Evolutionary conservation across 257 asterid species (phyloP).

Genomic region (Scutellaria galericulata): DNA sequence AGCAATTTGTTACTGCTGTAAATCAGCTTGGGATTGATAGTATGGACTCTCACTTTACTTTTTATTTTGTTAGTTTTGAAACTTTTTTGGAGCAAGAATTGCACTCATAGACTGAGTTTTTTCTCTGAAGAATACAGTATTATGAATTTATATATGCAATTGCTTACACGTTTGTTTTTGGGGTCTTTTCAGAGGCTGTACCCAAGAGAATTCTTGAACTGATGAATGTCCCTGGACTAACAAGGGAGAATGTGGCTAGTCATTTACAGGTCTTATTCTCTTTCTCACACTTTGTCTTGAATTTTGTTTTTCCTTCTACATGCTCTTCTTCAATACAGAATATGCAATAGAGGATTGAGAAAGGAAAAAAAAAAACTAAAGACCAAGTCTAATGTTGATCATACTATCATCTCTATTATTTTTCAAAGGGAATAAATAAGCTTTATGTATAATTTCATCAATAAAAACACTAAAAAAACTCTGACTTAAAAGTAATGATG

Average conservation of each 20-base stretch:
- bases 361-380: neutral
- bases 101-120: neutral
- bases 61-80: conserved; percentile 3
- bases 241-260: conserved; percentile 91
- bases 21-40: conserved; percentile 91
- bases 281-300: conserved; percentile 11
- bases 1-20: conserved; percentile 85
- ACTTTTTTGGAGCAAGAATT: conserved; percentile 23
- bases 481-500: neutral
- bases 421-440: conserved; percentile 5
- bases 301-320: neutral
- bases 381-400: conserved; percentile 1
- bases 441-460: neutral
- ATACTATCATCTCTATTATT: conserved; percentile 2
- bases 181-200: conserved; percentile 71
- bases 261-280: conserved; percentile 73
- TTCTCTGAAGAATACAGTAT: neutral
- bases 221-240: conserved; percentile 89
- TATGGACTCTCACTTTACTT: conserved; percentile 46
- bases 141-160: conserved; percentile 26
- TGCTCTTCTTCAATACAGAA: conserved; percentile 1
- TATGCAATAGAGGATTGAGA: conserved; percentile 25
- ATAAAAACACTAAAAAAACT: neutral
- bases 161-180: conserved; percentile 26
- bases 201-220: conserved; percentile 86